These are phyloP conservation scores for Talaromyces thailandensis DNA, from an alignment of 495 filamentous ascomycete species.

Conservation along the genomic window DNA sequence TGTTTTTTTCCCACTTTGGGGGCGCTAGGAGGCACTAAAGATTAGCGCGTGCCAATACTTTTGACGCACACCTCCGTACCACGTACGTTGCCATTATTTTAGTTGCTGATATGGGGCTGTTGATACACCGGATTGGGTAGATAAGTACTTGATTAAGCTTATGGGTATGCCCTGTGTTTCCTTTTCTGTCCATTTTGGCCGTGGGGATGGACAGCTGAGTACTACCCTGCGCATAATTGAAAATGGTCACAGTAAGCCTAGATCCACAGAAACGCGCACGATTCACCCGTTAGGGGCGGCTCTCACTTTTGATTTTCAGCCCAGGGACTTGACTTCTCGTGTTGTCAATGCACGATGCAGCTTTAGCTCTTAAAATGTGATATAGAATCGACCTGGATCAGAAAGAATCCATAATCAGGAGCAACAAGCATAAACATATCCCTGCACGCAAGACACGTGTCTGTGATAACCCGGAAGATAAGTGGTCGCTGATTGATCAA, in stretches of 20 bases:
- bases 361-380: not conserved
- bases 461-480: not conserved
- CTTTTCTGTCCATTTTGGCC: not conserved
- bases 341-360: not conserved
- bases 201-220: not conserved
- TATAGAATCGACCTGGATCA: not conserved
- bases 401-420: not conserved
- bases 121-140: not conserved
- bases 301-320: no score
- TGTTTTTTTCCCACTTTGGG: no score
- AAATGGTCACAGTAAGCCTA: not conserved
- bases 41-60: no score
- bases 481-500: not conserved
- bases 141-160: not conserved
- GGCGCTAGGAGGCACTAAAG: no score
- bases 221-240: not conserved
- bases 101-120: not conserved
- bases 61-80: no score
- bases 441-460: not conserved
- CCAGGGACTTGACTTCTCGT: not conserved
- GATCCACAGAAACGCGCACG: not conserved
- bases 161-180: not conserved
- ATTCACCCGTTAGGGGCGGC: not conserved
- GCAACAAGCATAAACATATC: not conserved
- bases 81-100: no score